Evolutionary conservation across 2,329 filamentous ascomycete genomes (phyloP).

Genomic region (Aspergillus sp.): DNA sequence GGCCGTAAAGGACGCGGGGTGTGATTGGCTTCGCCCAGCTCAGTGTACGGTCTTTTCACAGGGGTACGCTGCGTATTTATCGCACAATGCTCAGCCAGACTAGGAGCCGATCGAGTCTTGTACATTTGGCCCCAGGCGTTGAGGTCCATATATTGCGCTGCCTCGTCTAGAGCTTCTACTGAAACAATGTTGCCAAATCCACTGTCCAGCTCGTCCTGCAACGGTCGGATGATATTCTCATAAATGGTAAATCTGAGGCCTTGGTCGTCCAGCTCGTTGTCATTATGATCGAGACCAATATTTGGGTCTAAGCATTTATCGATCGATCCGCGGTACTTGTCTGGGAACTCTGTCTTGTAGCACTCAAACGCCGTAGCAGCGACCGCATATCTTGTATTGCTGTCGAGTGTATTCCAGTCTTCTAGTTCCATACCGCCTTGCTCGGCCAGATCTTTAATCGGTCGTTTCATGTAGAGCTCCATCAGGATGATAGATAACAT

Average conservation of each 20-base stretch:
- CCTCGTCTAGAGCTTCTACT: conserved; percentile 11
- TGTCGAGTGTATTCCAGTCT: background rate
- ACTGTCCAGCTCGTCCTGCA: conserved; percentile 15
- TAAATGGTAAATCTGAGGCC: conserved; percentile 9
- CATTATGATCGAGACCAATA: conserved; percentile 8
- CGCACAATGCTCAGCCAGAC: background rate
- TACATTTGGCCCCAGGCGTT: conserved; percentile 10
- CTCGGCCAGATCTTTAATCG: conserved; percentile 5
- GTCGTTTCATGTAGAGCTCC: conserved; percentile 13
- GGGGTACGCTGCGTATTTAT: background rate
- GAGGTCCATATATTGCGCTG: conserved; percentile 14
- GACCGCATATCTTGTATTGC: conserved; percentile 4
- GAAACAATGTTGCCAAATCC: conserved; percentile 12
- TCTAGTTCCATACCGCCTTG: background rate
- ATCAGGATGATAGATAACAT: conserved; percentile 16
- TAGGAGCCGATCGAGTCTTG: background rate
- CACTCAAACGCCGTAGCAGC: conserved; percentile 8
- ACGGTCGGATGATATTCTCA: conserved; percentile 8
- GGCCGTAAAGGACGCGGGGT: background rate
- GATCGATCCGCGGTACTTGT: conserved; percentile 13
- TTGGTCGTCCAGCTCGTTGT: background rate
- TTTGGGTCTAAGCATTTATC: conserved; percentile 15
- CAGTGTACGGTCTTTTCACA: background rate
- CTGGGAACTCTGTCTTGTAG: conserved; percentile 13
- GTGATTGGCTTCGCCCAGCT: background rate